These are phyloP conservation scores for California macrophylla DNA, from an alignment of 441 rosid species.

Conservation along the genomic window DNA sequence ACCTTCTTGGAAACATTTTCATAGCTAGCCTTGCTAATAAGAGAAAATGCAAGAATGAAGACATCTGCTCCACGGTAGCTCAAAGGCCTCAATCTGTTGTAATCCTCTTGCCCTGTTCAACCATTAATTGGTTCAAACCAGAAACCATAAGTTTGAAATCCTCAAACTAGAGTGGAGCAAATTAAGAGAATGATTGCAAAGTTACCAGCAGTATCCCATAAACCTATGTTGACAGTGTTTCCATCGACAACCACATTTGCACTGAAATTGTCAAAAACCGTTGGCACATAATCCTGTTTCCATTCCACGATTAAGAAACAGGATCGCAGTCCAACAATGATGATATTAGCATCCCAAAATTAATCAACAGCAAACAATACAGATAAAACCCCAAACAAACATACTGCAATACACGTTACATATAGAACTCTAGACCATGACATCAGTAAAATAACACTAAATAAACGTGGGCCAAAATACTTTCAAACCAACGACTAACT, in stretches of 20 bases:
- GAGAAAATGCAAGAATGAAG: constrained; percentile 70
- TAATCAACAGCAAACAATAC: not conserved
- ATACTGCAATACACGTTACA: not conserved
- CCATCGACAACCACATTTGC: constrained; percentile 82
- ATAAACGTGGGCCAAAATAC: not conserved
- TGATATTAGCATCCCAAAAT: constrained; percentile 1
- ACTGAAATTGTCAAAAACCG: constrained; percentile 77
- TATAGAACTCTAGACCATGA: not conserved
- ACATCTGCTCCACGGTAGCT: constrained; percentile 80
- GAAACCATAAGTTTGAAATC: not conserved
- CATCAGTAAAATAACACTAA: not conserved
- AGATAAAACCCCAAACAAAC: not conserved
- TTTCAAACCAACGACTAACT: not conserved
- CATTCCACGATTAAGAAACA: not conserved
- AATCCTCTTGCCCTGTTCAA: constrained; percentile 66
- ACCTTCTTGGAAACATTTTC: constrained; percentile 83
- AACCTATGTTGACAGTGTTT: constrained; percentile 56
- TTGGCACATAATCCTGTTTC: constrained; percentile 69
- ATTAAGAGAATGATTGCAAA: not conserved
- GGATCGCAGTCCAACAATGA: constrained; percentile 11
- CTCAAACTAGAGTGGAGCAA: not conserved
- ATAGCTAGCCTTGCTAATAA: constrained; percentile 81
- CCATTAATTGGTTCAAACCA: not conserved
- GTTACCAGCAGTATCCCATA: constrained; percentile 77
- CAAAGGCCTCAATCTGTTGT: constrained; percentile 59